phyloP scores from a whole-genome alignment of 495 filamentous ascomycete genomes.

The Hypoxylon intermedium region DNA sequence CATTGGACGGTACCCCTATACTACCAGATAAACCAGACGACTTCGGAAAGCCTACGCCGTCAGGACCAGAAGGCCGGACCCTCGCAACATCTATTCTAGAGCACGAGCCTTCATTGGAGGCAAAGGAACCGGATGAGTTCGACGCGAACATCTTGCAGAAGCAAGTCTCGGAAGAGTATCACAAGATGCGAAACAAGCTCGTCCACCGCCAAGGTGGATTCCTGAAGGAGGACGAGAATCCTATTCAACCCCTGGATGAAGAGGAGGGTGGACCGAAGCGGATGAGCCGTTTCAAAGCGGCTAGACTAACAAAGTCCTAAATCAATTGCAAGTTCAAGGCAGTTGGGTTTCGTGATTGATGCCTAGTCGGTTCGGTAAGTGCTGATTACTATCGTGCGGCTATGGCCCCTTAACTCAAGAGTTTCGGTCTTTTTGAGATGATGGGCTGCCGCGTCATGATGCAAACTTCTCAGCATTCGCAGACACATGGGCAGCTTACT shows the following conservation, averaged over 20 bases:
- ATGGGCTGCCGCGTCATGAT: no score
- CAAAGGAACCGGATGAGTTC: slow-evolving; percentile 71
- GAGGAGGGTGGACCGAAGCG: slow-evolving; percentile 70
- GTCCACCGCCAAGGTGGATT: slow-evolving; percentile 83
- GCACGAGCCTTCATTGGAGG: slow-evolving; percentile 50
- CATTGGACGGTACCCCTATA: slow-evolving; percentile 17
- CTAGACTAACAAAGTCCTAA: slow-evolving; percentile 64
- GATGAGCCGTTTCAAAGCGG: slow-evolving; percentile 89
- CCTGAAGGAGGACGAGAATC: slow-evolving; percentile 64
- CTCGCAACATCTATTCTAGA: slow-evolving; percentile 69
- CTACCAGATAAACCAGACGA: slow-evolving; percentile 32
- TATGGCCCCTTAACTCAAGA: not conserved
- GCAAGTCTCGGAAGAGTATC: slow-evolving; percentile 81
- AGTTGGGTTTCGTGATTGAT: slow-evolving; percentile 4
- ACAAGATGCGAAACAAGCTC: slow-evolving; percentile 77
- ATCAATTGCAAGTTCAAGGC: slow-evolving; percentile 3
- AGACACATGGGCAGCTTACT: not conserved
- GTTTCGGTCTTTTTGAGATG: not conserved
- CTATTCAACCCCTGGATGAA: slow-evolving; percentile 69
- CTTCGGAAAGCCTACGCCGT: slow-evolving; percentile 43
- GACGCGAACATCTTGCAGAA: slow-evolving; percentile 75
- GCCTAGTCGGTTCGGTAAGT: not conserved
- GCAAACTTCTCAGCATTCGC: no score
- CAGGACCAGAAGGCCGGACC: slow-evolving; percentile 63
- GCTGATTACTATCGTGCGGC: slow-evolving; percentile 1